Evolutionary conservation across 257 asterid species (phyloP).

Genomic region (Fraxinus pennsylvanica): DNA sequence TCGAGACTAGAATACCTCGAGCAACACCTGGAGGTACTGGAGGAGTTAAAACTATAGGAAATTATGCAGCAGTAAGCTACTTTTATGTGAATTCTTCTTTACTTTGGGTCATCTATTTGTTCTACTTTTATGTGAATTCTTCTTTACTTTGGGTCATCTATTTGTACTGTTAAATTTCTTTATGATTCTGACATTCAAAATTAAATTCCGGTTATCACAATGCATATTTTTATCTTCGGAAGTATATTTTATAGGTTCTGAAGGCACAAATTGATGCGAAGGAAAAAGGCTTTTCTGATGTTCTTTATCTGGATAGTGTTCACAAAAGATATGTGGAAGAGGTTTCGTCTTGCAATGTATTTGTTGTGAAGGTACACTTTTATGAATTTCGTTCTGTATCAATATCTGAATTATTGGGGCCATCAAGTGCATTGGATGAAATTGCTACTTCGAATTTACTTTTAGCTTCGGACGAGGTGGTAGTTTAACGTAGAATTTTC

Average conservation of each 20-base stretch:
- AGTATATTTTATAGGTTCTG: slow-evolving; percentile 55
- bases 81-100: slow-evolving; percentile 5
- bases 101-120: neutral
- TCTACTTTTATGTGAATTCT: slow-evolving; percentile 18
- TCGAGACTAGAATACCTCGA: slow-evolving; percentile 91
- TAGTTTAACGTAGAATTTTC: no score
- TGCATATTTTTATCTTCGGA: neutral
- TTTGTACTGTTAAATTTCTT: no score
- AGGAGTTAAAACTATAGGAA: slow-evolving; percentile 92
- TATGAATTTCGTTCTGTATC: neutral
- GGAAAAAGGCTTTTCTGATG: slow-evolving; percentile 91
- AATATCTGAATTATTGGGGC: neutral
- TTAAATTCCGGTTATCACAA: neutral
- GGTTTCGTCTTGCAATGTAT: slow-evolving; percentile 94
- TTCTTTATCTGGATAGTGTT: slow-evolving; percentile 76
- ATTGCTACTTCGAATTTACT: neutral
- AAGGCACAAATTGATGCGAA: slow-evolving; percentile 92
- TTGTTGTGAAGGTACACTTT: slow-evolving; percentile 76
- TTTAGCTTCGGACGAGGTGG: neutral
- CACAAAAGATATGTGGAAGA: slow-evolving; percentile 85
- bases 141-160: neutral
- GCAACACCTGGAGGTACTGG: slow-evolving; percentile 99
- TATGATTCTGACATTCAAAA: no score
- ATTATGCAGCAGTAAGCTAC: slow-evolving; percentile 85
- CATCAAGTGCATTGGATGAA: no score